Evolutionary conservation across 2,329 filamentous ascomycete species (phyloP).

Genomic region (Microcera coccophila): DNA sequence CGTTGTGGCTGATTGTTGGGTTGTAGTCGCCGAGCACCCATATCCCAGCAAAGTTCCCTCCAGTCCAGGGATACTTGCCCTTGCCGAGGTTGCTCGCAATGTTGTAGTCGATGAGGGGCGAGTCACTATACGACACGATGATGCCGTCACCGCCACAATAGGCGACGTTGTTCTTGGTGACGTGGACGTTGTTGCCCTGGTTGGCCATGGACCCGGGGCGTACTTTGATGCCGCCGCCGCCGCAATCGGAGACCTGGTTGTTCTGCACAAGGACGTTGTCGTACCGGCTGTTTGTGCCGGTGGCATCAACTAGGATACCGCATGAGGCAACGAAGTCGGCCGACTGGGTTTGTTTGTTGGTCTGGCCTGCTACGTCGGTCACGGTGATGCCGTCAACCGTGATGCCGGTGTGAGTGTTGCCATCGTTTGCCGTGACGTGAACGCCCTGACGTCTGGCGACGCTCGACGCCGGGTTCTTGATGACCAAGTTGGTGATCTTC

Average conservation of each 20-base stretch:
- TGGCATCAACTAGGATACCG: not conserved
- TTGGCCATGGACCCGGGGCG: slow-evolving; percentile 20
- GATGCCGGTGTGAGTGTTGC: slow-evolving; percentile 20
- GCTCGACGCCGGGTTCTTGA: slow-evolving; percentile 11
- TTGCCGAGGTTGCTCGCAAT: slow-evolving; percentile 19
- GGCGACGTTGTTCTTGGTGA: slow-evolving; percentile 18
- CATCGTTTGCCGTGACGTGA: slow-evolving; percentile 18
- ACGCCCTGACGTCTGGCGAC: slow-evolving; percentile 19
- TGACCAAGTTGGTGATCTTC: not conserved
- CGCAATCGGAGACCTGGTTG: slow-evolving; percentile 21
- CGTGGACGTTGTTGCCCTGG: slow-evolving; percentile 10
- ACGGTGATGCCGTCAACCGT: slow-evolving; percentile 20
- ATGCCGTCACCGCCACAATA: slow-evolving; percentile 24
- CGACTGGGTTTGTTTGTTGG: not conserved
- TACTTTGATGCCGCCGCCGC: slow-evolving; percentile 25
- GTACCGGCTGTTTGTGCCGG: slow-evolving; percentile 16
- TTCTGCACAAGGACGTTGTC: slow-evolving; percentile 19
- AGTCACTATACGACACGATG: slow-evolving; percentile 18
- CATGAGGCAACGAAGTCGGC: not conserved
- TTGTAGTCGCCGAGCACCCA: slow-evolving; percentile 24
- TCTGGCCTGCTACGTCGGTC: not conserved
- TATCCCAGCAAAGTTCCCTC: slow-evolving; percentile 26
- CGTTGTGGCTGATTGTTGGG: slow-evolving; percentile 20
- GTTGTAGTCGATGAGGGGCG: slow-evolving; percentile 22
- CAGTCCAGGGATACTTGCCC: slow-evolving; percentile 23